Base-by-base conservation (phyloP, 306 rosid species). In the Oemleria cerasiformis region DNA sequence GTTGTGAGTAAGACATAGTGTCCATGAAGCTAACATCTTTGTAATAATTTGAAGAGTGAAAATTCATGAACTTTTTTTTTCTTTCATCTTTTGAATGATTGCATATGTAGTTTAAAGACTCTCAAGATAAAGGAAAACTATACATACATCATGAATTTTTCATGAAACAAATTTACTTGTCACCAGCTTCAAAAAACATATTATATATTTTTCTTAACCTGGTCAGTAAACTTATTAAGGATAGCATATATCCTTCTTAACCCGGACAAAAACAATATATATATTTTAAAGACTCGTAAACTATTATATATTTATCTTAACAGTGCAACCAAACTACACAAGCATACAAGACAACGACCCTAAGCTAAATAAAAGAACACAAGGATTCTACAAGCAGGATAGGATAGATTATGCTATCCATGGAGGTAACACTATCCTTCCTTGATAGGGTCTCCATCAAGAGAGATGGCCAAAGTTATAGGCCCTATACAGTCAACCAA, bases 131-230 rank as follows among this genome's bases (percentile, higher is more conserved):
- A 55, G 16, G 9, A 21, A 21, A 20, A 16, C 60, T 55, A 55
- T 21, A 7, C 60, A 21, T 9, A 14, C 17, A 51, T 51, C 57
- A 51, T 51, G 57, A 55, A 20, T 21, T 55, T 14, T 13, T 55
- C 36, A 21, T 55, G 15, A 10, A 9, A 10, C 34, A 23, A 23
- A 11, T 47, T 65, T 23, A 65, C 25, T n/a, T 8, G 30, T 45
- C 23, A 9, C 56, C 70, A 3, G 43, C 70, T 65, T 23, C 53
- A 48, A 64, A 62, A 49, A 13, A 65, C 5, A 65, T 11, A 65
- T 25, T 6, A 7, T 51, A 51, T n/a, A 51, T 9, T 65, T 45
- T n/a, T 65, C 60, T 44, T 23, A 21, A 12, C 4, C 17, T 44
- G 10, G 23, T 44, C n/a, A 13, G 42, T 23, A 34, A 21, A 36